Conservation (phyloP, 257 asterid genomes). For the Nicotiana sylvestris region DNA sequence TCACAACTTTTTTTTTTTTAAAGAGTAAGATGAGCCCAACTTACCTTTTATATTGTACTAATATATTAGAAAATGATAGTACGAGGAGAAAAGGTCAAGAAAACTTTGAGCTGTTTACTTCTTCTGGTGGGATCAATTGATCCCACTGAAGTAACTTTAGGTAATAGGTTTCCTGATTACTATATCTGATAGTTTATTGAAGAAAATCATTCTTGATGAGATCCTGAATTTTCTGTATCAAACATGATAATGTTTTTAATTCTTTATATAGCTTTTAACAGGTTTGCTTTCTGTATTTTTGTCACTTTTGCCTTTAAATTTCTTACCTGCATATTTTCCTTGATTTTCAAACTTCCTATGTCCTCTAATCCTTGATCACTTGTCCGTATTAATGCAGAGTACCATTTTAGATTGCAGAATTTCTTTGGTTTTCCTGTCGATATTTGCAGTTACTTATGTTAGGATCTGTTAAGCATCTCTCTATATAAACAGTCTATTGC, state of each 20-base stretch:
- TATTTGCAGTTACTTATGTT: background rate
- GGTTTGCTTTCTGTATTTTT: background rate
- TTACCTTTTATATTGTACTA: background rate
- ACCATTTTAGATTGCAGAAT: conserved; percentile 1
- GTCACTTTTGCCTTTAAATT: background rate
- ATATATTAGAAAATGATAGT: background rate
- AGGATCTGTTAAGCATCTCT: background rate
- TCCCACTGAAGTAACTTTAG: background rate
- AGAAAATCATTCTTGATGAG: background rate
- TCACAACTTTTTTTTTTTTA: background rate
- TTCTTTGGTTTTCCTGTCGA: background rate
- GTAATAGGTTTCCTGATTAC: background rate
- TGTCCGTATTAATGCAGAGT: background rate
- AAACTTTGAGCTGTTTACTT: background rate
- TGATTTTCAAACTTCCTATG: background rate
- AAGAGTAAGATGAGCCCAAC: background rate
- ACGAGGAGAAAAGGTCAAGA: background rate
- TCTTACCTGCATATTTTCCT: background rate
- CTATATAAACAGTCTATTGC: background rate
- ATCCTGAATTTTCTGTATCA: background rate
- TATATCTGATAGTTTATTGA: background rate
- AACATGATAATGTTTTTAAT: background rate
- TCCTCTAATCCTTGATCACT: background rate
- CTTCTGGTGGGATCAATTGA: background rate
- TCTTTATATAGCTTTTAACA: background rate